Evolutionary conservation across 108 stramenopile species (phyloP).

Genomic region (Cyclotella sp.): DNA sequence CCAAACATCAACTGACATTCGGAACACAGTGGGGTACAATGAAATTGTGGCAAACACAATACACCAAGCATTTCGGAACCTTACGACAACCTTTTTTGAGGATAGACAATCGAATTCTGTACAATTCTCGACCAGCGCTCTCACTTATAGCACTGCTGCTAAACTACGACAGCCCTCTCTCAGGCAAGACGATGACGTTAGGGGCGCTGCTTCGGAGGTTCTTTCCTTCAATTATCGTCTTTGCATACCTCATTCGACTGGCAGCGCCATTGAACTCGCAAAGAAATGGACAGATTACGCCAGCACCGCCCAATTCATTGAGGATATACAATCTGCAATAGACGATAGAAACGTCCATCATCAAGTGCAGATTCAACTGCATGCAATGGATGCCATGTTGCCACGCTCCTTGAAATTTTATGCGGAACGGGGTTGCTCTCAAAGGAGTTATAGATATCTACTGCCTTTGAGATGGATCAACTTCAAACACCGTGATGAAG

Average conservation of each 20-base stretch:
- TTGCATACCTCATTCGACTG: background rate
- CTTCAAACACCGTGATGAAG: slow-evolving; percentile 23
- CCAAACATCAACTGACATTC: background rate
- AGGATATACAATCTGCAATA: slow-evolving; percentile 32
- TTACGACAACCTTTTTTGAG: slow-evolving; percentile 5
- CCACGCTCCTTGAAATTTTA: slow-evolving; percentile 59
- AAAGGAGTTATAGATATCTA: slow-evolving; percentile 72
- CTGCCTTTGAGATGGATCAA: slow-evolving; percentile 71
- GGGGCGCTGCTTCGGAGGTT: slow-evolving; percentile 41
- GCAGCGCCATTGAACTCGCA: slow-evolving; percentile 1
- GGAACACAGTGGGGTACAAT: slow-evolving; percentile 9
- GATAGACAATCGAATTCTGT: slow-evolving; percentile 10
- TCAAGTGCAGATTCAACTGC: slow-evolving; percentile 27
- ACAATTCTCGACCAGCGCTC: slow-evolving; percentile 30
- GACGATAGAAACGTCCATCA: background rate
- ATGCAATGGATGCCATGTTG: slow-evolving; percentile 40
- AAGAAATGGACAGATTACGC: slow-evolving; percentile 46
- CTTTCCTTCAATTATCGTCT: slow-evolving; percentile 50
- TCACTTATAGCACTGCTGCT: slow-evolving; percentile 58
- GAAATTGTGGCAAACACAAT: slow-evolving; percentile 51
- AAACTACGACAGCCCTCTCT: slow-evolving; percentile 62
- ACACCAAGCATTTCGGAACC: slow-evolving; percentile 35
- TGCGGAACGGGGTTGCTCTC: slow-evolving; percentile 74
- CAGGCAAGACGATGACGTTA: slow-evolving; percentile 59
- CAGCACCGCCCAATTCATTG: slow-evolving; percentile 20